A percentile compares a stretch with the other conserved stretches of the same genome.
phyloP scores from a whole-genome alignment of 2,329 filamentous ascomycete genomes.

The Penicillium oxalicum region DNA sequence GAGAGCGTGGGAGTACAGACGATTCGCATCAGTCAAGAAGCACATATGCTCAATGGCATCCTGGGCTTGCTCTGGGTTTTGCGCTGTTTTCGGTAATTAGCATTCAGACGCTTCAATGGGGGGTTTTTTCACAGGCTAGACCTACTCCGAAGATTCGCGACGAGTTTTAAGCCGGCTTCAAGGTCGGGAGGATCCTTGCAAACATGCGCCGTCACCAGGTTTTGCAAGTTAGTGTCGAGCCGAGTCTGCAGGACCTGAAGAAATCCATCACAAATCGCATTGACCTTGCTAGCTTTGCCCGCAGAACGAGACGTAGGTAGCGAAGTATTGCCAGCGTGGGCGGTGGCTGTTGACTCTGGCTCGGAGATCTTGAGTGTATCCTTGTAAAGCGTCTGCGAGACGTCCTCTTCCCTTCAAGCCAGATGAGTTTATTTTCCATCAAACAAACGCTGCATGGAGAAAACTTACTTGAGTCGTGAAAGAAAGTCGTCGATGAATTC shows the following conservation, averaged over 20 bases:
- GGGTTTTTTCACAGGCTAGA: constrained; percentile 3
- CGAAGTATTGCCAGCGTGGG: constrained; percentile 20
- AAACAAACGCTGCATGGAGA: neutral
- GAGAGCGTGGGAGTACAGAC: constrained; percentile 81
- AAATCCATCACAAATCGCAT: constrained; percentile 80
- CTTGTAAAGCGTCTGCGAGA: constrained; percentile 87
- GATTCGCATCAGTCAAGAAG: constrained; percentile 90
- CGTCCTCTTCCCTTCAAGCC: constrained; percentile 67
- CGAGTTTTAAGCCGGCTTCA: constrained; percentile 73
- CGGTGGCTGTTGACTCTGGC: constrained; percentile 21
- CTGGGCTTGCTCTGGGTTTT: constrained; percentile 68
- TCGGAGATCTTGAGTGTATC: constrained; percentile 61
- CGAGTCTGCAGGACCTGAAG: constrained; percentile 59
- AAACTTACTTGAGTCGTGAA: constrained; percentile 66
- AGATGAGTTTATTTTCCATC: constrained; percentile 19
- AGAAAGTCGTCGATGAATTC: constrained; percentile 86
- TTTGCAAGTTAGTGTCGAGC: constrained; percentile 67
- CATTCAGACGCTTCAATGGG: neutral
- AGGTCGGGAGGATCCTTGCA: constrained; percentile 89
- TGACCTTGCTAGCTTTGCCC: constrained; percentile 60
- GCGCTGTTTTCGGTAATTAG: constrained; percentile 35
- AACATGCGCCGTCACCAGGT: constrained; percentile 88
- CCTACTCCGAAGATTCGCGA: constrained; percentile 60
- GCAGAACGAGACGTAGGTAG: constrained; percentile 6
- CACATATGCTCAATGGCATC: constrained; percentile 93